A percentile compares a stretch with the other conserved stretches of the same genome.
Evolutionary conservation across 177 flowering plant genomes (phyloP).

Genomic region (Vitis hybrid): DNA sequence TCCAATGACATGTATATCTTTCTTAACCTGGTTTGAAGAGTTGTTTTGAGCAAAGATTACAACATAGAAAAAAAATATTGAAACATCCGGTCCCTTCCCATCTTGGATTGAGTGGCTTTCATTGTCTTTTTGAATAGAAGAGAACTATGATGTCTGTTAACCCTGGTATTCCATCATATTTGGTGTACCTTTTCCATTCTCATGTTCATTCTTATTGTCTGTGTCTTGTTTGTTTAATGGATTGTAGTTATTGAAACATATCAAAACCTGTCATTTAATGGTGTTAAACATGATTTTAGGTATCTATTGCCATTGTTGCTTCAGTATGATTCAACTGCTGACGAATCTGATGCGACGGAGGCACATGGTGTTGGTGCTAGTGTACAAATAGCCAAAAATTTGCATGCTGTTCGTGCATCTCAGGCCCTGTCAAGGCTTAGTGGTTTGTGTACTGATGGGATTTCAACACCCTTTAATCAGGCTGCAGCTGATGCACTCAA

Average conservation of each 20-base stretch:
- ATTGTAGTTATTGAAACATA: not conserved
- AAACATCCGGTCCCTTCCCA: too few species aligned
- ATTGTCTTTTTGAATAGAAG: too few species aligned
- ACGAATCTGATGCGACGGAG: conserved; percentile 70
- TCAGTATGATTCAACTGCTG: conserved; percentile 98
- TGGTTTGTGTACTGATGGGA: conserved; percentile 66
- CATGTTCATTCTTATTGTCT: not conserved
- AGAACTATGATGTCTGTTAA: too few species aligned
- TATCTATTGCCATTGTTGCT: conserved; percentile 88
- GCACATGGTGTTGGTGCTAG: conserved; percentile 96
- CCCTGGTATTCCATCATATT: not conserved
- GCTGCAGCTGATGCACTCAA: conserved; percentile 69
- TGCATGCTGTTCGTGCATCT: conserved; percentile 81
- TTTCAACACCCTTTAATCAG: conserved; percentile 67
- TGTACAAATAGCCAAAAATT: conserved; percentile 90
- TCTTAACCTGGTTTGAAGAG: too few species aligned
- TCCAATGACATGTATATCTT: too few species aligned
- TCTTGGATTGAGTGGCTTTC: too few species aligned
- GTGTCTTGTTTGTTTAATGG: not conserved
- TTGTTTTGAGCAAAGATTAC: too few species aligned
- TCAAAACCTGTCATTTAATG: not conserved
- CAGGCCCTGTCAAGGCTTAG: conserved; percentile 86
- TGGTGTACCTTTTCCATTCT: not conserved
- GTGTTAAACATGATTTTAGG: conserved; percentile 41
- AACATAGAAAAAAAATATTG: too few species aligned